Evolutionary conservation across 1,284 basidiomycete genomes (phyloP).

Genomic region (Heterobasidion parviporum): DNA sequence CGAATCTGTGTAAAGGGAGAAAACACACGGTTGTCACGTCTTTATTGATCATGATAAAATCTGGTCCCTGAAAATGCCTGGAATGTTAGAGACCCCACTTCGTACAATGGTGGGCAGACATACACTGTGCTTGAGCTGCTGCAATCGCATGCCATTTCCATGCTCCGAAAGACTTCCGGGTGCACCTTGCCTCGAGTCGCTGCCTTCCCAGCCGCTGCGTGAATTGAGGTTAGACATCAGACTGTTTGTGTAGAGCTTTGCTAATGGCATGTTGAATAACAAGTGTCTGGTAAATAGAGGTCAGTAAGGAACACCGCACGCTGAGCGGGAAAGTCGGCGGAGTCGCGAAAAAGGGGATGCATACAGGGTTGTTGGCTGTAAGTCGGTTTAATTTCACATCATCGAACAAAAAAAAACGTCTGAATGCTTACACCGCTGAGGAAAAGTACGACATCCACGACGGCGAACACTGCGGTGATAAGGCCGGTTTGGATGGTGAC

Average conservation of each 20-base stretch:
- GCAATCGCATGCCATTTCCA: not conserved
- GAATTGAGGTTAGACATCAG: not conserved
- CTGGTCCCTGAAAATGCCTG: too few relatives aligned
- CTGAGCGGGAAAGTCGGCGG: too few relatives aligned
- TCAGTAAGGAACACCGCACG: not conserved
- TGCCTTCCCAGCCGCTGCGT: not conserved
- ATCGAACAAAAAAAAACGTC: not conserved
- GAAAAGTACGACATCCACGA: conserved; percentile 26
- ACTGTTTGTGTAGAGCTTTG: not conserved
- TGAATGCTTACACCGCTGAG: conserved; percentile 17
- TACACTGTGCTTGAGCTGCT: too few relatives aligned
- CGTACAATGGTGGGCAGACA: too few relatives aligned
- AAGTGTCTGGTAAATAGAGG: not conserved
- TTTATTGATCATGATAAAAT: too few relatives aligned
- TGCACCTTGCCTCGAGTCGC: not conserved
- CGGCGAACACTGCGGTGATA: conserved; percentile 24
- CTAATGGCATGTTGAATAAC: not conserved
- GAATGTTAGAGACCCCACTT: too few relatives aligned
- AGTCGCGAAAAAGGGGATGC: not conserved
- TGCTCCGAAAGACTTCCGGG: too few relatives aligned
- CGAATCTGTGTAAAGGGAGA: too few relatives aligned
- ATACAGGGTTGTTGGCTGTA: not conserved
- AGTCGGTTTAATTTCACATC: not conserved
- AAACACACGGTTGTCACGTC: too few relatives aligned
- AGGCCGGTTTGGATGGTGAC: conserved; percentile 32